These are phyloP conservation scores for Lactarius psammicola DNA, from an alignment of 768 basidiomycete genomes.

Conservation along the genomic window DNA sequence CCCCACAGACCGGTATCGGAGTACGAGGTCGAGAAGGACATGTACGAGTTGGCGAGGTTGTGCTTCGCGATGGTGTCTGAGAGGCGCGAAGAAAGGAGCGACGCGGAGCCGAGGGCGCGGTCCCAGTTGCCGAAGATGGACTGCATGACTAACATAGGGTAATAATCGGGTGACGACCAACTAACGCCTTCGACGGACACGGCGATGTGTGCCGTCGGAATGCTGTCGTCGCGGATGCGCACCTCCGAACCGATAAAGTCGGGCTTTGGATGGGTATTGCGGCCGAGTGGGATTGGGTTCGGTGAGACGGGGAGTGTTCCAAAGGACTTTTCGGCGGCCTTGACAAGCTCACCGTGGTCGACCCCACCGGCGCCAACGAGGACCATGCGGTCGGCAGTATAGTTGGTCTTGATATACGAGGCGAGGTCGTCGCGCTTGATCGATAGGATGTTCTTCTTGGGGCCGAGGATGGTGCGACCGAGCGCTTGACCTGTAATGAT, in stretches of 20 bases:
- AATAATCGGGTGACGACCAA: slow-evolving; percentile 98
- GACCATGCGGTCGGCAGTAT: slow-evolving; percentile 98
- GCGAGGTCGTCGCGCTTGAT: slow-evolving; percentile 88
- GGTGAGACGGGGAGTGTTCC: slow-evolving; percentile 82
- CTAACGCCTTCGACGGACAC: slow-evolving; percentile 97
- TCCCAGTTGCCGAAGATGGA: slow-evolving; percentile 99
- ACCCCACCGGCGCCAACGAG: slow-evolving; percentile 97
- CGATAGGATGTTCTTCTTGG: slow-evolving; percentile 93
- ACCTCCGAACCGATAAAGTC: slow-evolving; percentile 93
- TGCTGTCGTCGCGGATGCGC: slow-evolving; percentile 88
- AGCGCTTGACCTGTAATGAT: slow-evolving; percentile 76
- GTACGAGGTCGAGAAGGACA: slow-evolving; percentile 98
- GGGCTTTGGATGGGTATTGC: slow-evolving; percentile 71
- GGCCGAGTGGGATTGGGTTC: slow-evolving; percentile 86
- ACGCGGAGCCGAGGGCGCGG: slow-evolving; percentile 86
- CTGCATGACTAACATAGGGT: slow-evolving; percentile 99
- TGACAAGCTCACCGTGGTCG: slow-evolving; percentile 87
- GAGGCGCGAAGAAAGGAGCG: slow-evolving; percentile 86
- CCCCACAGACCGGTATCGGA: slow-evolving; percentile 99
- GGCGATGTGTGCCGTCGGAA: slow-evolving; percentile 88
- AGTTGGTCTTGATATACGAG: slow-evolving; percentile 95
- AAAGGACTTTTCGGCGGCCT: slow-evolving; percentile 94
- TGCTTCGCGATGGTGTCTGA: slow-evolving; percentile 87
- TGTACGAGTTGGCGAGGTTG: slow-evolving; percentile 98
- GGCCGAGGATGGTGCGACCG: slow-evolving; percentile 96